Conservation (phyloP, 805 yeast species). For the Starmerella powellii region DNA sequence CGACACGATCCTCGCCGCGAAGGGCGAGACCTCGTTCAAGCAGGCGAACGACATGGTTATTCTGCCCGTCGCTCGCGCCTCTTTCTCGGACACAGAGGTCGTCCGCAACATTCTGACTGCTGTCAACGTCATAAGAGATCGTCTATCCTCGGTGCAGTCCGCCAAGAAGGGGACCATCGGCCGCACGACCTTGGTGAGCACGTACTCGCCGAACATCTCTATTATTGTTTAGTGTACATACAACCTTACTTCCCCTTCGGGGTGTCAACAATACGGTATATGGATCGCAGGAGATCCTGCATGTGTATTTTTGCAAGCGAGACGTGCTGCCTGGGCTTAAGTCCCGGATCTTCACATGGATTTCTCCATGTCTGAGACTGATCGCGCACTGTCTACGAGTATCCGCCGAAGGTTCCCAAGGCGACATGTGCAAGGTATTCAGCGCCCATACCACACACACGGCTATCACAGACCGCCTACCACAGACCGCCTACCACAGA, state of each 20-base stretch:
- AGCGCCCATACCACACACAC: no score
- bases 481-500: no score
- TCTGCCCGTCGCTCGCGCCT: constrained; percentile 64
- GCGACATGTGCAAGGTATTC: no score
- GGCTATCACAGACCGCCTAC: no score
- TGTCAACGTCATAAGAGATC: constrained; percentile 45
- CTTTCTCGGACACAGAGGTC: constrained; percentile 65
- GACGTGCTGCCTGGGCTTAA: no score
- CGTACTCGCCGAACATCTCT: constrained; percentile 70
- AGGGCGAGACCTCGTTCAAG: constrained; percentile 67
- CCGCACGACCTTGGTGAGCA: constrained; percentile 52
- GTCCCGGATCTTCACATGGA: no score
- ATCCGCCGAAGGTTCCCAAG: no score
- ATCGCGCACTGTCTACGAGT: no score
- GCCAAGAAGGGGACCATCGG: constrained; percentile 44
- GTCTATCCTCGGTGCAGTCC: constrained; percentile 23
- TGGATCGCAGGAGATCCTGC: no score
- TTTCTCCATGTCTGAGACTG: no score
- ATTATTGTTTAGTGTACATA: constrained; percentile 33
- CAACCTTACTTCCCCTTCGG: background rate
- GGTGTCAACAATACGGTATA: background rate
- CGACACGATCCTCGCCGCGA: constrained; percentile 39
- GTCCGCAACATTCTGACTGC: constrained; percentile 59
- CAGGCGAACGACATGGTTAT: constrained; percentile 52
- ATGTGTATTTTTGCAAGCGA: no score